Evolutionary conservation across 306 rosid genomes (phyloP), one percentile per base, ranked within the genome.

Genomic region (Macrotyloma uniflorum): DNA sequence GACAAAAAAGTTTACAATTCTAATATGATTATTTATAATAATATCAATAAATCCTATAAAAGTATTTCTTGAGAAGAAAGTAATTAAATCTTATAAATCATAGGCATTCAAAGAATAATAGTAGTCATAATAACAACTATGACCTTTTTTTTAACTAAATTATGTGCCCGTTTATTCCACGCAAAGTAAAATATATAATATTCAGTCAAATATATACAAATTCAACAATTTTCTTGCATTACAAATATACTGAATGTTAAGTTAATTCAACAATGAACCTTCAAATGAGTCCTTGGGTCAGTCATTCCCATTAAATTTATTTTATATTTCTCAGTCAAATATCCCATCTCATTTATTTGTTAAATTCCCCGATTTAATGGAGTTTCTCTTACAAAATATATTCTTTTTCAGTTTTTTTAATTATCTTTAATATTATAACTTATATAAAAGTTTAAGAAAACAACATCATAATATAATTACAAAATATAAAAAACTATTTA

Each of bases 321-420:
- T 73, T 72, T 57, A n/a, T 57, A 14, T 22, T n/a, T n/a, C 43
- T 61, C 35, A 24, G 47, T 43, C 61, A 46, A 57, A 59, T 40
- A 23, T 38, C 3, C 10, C 5, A 16, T 58, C 69, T 47, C 49
- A n/a, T n/a, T 71, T 13, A 30, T 32, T 30, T 32, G 46, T 3
- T 18, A 23, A 73, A 57, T 57, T 40, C 16, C 68, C 67, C 11
- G 40, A 15, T 57, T 73, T 53, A 20, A 20, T 20, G 65, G 35
- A 51, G 24, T 51, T 71, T 20, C 4, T 32, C 7, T 22, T n/a
- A 66, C 12, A 66, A 5, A 9, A 16, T 1, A 7, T 33, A 16
- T 16, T 1, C 32, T 7, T 8, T 62, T 32, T 62, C 14, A 0
- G 1, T 14, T 35, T 16, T 33, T n/a, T 3, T 30, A 5, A 30